Base-by-base conservation (phyloP, 2,329 filamentous ascomycete species). In the Phialophora tarda region DNA sequence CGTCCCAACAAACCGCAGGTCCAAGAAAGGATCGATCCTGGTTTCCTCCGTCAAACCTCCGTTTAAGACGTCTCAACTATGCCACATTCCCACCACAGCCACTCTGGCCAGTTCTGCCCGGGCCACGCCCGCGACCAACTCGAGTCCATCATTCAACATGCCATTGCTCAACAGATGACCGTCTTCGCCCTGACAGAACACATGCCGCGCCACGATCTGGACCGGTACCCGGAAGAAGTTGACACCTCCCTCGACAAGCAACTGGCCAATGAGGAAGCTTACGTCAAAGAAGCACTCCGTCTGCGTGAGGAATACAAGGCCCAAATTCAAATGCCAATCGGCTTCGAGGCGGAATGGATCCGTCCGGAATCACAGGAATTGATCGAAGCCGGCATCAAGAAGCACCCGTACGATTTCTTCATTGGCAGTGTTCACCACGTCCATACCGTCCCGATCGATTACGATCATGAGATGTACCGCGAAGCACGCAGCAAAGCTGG, bases 31-130 rank as follows among this genome's bases (percentile, higher is more conserved):
- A 44, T 8, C 38, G 7, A 44, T 17, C 4, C 38, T 21, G 2
- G 14, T n/a, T 17, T 21, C 17, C 17, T 44, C 17, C 14, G 3
- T 17, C 24, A 17, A 12, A 47, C 48, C 17, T 59, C 56, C 3
- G 12, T n/a, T 14, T 47, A 3, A 3, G n/a, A 30, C 5, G 21
- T 12, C 23, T 24, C 14, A 47, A 32, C 26, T 1, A 98, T 98
- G 95, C 93, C 94, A 1, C 97, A 96, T 81, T 96, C 95, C 4
- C 96, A 98, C 83, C 95, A 99, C 80, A 96, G 92, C 75, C 95
- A 99, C 81, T 98, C 95, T 44, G 95, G 95, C 70, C 92, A 99
- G 78, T 99, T 99, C 82, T 99, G 95, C 82, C 89, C 89, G 10
- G 88, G 90, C 73, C 95, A 99, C 82, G 95, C 95, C 59, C 88